Percentiles rank a stretch among this genome's conserved stretches.
phyloP scores from a whole-genome alignment of 1,139 yeast species.

The Geotrichum klebahnii region DNA sequence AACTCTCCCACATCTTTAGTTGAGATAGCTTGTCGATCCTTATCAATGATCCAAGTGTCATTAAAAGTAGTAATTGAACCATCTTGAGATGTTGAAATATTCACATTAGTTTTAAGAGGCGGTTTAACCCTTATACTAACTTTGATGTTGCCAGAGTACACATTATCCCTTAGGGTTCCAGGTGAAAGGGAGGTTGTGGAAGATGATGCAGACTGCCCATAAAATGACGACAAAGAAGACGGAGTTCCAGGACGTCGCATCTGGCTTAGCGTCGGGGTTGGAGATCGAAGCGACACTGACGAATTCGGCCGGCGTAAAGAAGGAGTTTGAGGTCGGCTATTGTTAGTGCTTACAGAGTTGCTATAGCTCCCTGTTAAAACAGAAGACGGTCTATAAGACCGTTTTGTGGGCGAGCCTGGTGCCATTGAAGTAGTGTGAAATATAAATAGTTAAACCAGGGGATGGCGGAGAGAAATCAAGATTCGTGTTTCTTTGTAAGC shows the following conservation, averaged over 20 bases:
- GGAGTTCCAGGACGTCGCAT: slow-evolving; percentile 28
- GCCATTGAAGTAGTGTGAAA: slow-evolving; percentile 3
- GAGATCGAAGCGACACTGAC: slow-evolving; percentile 32
- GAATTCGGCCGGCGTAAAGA: slow-evolving; percentile 32
- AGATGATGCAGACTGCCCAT: background rate
- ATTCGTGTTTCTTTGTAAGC: too few species aligned
- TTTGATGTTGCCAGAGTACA: slow-evolving; percentile 38
- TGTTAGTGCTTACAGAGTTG: slow-evolving; percentile 4
- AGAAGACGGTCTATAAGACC: slow-evolving; percentile 15
- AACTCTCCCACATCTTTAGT: slow-evolving; percentile 45
- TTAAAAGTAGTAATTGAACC: slow-evolving; percentile 18
- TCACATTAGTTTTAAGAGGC: slow-evolving; percentile 17
- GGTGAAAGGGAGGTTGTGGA: slow-evolving; percentile 2
- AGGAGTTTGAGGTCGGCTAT: slow-evolving; percentile 34
- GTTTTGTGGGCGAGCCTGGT: slow-evolving; percentile 17
- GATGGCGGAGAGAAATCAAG: slow-evolving; percentile 2
- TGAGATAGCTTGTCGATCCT: slow-evolving; percentile 27
- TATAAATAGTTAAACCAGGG: background rate
- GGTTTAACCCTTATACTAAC: slow-evolving; percentile 40
- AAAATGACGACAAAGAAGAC: slow-evolving; percentile 17
- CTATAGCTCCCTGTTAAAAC: slow-evolving; percentile 2
- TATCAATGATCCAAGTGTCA: slow-evolving; percentile 31
- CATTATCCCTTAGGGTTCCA: slow-evolving; percentile 1
- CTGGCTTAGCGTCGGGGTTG: slow-evolving; percentile 28
- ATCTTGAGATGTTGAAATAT: slow-evolving; percentile 7